A percentile compares a stretch with the other conserved stretches of the same genome.
Evolutionary conservation across 73 alveolate species (phyloP).

Genomic region (Paramecium pentaurelia): DNA sequence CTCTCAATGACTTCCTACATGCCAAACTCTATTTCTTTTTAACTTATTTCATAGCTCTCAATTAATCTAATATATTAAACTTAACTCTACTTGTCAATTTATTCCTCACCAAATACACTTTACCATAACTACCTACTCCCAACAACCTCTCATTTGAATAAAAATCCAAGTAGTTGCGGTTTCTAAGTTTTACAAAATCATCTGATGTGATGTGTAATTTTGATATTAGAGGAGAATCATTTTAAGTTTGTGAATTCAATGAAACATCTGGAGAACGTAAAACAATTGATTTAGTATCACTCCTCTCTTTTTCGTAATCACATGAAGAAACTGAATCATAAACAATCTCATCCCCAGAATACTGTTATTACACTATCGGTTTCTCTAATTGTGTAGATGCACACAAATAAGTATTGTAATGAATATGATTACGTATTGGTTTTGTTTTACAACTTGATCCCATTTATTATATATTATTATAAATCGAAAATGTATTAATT

Average conservation of each 20-base stretch:
- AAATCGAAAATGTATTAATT: not conserved
- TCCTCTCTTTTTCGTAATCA: not conserved
- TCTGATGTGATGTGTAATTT: not conserved
- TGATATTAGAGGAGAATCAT: not conserved
- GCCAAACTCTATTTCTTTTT: not conserved
- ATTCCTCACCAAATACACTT: constrained; percentile 9
- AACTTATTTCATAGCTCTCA: constrained; percentile 21
- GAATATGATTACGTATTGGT: not conserved
- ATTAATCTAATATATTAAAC: not conserved
- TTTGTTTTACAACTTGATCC: not conserved
- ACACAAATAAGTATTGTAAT: not conserved
- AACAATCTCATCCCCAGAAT: not conserved
- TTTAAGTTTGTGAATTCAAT: not conserved
- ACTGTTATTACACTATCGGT: not conserved
- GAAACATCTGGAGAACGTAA: not conserved
- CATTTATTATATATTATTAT: not conserved
- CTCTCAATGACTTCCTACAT: not conserved
- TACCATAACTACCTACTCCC: constrained; percentile 4
- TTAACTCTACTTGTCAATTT: not conserved
- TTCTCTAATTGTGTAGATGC: not conserved
- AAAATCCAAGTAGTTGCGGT: not conserved
- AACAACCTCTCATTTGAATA: not conserved
- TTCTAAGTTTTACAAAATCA: not conserved
- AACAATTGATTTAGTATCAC: not conserved
- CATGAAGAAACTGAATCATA: not conserved